A percentile compares a stretch with the other conserved stretches of the same genome.
phyloP scores from a whole-genome alignment of 2,329 filamentous ascomycete species.

The Coniochaeta sp. region DNA sequence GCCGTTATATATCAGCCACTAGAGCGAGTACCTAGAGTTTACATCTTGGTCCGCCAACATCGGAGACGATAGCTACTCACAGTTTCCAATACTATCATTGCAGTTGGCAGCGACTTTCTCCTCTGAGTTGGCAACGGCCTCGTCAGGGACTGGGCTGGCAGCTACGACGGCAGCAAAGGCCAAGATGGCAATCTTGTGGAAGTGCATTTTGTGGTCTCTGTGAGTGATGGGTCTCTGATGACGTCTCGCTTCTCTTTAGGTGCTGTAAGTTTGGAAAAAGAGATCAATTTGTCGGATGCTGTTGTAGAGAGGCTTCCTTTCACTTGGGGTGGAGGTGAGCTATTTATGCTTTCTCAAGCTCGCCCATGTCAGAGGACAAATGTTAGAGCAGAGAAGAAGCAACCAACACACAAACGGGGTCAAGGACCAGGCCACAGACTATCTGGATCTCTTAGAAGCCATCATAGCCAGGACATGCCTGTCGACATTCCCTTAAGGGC shows the following conservation, averaged over 20 bases:
- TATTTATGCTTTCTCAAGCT: not conserved
- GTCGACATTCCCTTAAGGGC: not conserved
- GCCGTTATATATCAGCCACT: not conserved
- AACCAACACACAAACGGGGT: not conserved
- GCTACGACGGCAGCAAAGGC: not conserved
- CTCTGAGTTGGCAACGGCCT: not conserved
- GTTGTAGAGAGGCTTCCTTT: not conserved
- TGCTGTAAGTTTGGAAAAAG: too few relatives aligned
- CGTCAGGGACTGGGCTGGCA: not conserved
- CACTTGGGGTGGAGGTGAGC: not conserved
- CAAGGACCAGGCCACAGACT: not conserved
- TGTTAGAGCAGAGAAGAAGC: not conserved
- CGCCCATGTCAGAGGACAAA: not conserved
- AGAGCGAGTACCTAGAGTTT: not conserved
- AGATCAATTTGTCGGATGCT: not conserved
- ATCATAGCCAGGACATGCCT: not conserved
- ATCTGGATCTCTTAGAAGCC: not conserved
- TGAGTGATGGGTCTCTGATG: too few relatives aligned
- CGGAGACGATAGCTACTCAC: not conserved
- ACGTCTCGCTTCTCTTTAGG: not conserved
- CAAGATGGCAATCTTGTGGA: not conserved
- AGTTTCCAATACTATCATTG: not conserved
- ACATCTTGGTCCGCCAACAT: not conserved
- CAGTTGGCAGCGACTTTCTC: not conserved
- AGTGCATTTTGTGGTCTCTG: not conserved